Base-by-base conservation (phyloP, 73 alveolate genomes). In the Urostyla sp. region DNA sequence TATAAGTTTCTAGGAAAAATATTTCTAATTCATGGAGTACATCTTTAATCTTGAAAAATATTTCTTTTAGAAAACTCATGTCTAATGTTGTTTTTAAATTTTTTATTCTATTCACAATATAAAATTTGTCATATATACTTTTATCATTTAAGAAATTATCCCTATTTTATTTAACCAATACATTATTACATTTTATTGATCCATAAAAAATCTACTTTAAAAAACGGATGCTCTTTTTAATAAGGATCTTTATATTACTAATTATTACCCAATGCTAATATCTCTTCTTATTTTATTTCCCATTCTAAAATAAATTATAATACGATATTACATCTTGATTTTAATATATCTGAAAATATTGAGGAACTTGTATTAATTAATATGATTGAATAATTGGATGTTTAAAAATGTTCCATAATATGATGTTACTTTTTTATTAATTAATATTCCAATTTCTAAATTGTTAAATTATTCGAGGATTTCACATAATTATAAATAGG, bases 221-320 rank as follows among this genome's bases (percentile, higher is more conserved):
- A 32, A 63, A 43, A 63, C 1, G 79, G 79, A 34, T 38, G 79
- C 5, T 44, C 44, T 13, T 37, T 38, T 10, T 35, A 6, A 32
- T 63, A 63, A 10, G 58, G 79, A 63, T 63, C 79, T 63, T 7
- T 26, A 7, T 63, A 44, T 40, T 63, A 23, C 3, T n/a, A 13
- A 46, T 63, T 63, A 63, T 63, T 63, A 3, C 79, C 79, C 2
- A 63, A 24, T 38, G 79, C 79, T 63, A 63, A 40, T 8, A 63
- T 6, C 35, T 63, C 79, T 23, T 63, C 79, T 5, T 15, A 21
- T 63, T 63, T 63, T 5, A 21, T 3, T 30, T 63, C 79, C 79
- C 79, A 63, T 18, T 24, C 79, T 63, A 2, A 10, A 8, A 30
- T 20, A 63, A 10, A 11, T 40, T 63, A 34, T 8, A 16, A 18